A percentile compares a stretch with the other conserved stretches of the same genome.
These are phyloP conservation scores for Metarhizium anisopliae DNA, from an alignment of 2,329 filamentous ascomycete genomes.

Conservation along the genomic window DNA sequence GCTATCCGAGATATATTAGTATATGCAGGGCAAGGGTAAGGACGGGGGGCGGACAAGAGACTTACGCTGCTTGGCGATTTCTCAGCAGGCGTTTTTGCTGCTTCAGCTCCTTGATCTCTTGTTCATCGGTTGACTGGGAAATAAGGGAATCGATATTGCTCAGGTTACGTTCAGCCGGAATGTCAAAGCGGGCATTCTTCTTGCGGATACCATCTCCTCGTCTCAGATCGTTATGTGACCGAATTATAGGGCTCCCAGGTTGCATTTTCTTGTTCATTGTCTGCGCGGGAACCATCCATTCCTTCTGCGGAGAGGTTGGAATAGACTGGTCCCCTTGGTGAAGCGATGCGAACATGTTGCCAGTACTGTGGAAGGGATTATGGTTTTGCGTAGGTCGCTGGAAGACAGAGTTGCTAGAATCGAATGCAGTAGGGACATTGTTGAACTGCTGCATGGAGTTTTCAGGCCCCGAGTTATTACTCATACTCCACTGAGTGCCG, in stretches of 20 bases:
- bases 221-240: constrained; percentile 67
- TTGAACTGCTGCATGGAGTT: constrained; percentile 63
- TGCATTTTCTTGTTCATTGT: constrained; percentile 51
- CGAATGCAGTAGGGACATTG: constrained; percentile 48
- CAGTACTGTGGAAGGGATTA: constrained; percentile 46
- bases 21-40: background rate
- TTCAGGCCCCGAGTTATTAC: constrained; percentile 59
- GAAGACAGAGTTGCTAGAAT: constrained; percentile 44
- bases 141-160: constrained; percentile 94
- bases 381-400: constrained; percentile 42
- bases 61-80: constrained; percentile 95
- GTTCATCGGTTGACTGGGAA: constrained; percentile 75
- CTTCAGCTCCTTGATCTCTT: constrained; percentile 96
- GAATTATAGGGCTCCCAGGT: constrained; percentile 59
- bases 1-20: constrained; percentile 33
- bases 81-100: constrained; percentile 91
- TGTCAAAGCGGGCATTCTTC: constrained; percentile 98
- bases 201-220: constrained; percentile 88
- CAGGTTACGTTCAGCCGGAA: constrained; percentile 85
- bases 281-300: constrained; percentile 43
- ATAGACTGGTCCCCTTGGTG: constrained; percentile 39
- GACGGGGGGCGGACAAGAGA: constrained; percentile 6
- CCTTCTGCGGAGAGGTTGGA: constrained; percentile 48
- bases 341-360: constrained; percentile 45
- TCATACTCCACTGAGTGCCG: constrained; percentile 51